Conservation (phyloP, 2,329 filamentous ascomycete genomes). For the Alternaria sp. region DNA sequence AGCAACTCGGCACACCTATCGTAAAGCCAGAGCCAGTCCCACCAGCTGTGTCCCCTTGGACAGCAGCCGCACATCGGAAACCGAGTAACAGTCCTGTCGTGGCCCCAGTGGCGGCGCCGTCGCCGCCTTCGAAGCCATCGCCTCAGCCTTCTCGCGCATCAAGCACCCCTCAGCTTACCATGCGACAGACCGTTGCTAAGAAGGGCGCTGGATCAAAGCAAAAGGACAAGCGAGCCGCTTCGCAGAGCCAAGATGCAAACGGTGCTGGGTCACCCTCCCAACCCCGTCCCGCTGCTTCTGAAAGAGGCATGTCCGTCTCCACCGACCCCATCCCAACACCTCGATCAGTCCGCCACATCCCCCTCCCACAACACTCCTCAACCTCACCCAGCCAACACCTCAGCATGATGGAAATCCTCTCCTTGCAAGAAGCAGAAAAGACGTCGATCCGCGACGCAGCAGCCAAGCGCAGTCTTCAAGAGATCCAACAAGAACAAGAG, state of each 20-base stretch:
- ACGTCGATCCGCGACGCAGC: slow-evolving; percentile 80
- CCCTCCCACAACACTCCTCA: slow-evolving; percentile 64
- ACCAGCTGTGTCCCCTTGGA: slow-evolving; percentile 44
- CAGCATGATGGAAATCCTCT: slow-evolving; percentile 87
- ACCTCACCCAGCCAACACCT: slow-evolving; percentile 70
- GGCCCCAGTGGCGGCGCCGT: slow-evolving; percentile 8
- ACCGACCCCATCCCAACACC: slow-evolving; percentile 45
- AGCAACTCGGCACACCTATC: slow-evolving; percentile 40
- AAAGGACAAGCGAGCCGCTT: slow-evolving; percentile 31
- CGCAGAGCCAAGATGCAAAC: slow-evolving; percentile 18
- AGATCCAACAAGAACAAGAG: slow-evolving; percentile 95
- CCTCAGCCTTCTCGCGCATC: slow-evolving; percentile 25
- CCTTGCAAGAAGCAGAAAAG: slow-evolving; percentile 84
- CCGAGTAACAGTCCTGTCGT: slow-evolving; percentile 30
- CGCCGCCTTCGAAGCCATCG: slow-evolving; percentile 20
- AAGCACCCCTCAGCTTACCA: slow-evolving; percentile 62
- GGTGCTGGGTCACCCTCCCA: slow-evolving; percentile 32
- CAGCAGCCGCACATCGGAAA: slow-evolving; percentile 40
- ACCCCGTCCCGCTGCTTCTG: slow-evolving; percentile 29
- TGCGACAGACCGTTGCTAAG: slow-evolving; percentile 64
- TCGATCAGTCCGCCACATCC: slow-evolving; percentile 57
- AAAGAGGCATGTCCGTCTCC: slow-evolving; percentile 45
- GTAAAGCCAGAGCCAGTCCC: slow-evolving; percentile 40
- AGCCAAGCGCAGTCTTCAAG: slow-evolving; percentile 86
- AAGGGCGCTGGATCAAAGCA: slow-evolving; percentile 32